Conservation (phyloP, 1,139 yeast species). For the Taphrina wiesneri region DNA sequence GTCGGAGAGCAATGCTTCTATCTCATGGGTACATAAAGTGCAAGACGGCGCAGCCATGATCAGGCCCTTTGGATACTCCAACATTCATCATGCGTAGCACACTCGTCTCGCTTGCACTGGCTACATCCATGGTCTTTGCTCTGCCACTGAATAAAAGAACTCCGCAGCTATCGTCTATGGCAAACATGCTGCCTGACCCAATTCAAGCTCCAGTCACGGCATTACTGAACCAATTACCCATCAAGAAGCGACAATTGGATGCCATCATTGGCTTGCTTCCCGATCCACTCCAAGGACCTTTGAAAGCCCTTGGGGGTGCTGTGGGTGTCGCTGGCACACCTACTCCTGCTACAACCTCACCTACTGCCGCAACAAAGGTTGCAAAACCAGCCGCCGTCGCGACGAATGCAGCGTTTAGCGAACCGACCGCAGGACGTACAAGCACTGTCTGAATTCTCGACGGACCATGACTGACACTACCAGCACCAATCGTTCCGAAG, state of each 20-base stretch:
- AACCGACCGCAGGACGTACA: background rate
- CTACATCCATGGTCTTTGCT: background rate
- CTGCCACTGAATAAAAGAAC: background rate
- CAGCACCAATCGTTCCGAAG: background rate
- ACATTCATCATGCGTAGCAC: background rate
- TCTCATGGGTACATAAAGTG: no score
- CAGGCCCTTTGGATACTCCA: background rate
- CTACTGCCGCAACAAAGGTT: background rate
- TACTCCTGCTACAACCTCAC: background rate
- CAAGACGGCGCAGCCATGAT: no score
- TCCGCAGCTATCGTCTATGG: background rate
- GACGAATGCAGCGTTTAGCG: background rate
- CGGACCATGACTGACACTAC: background rate
- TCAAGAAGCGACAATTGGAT: background rate
- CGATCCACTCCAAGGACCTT: background rate
- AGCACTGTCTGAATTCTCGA: background rate
- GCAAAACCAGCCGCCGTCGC: background rate
- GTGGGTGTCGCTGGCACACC: background rate
- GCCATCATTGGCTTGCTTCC: background rate
- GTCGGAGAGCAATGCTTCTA: no score
- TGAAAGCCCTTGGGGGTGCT: background rate
- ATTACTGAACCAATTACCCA: background rate
- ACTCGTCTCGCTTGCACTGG: background rate
- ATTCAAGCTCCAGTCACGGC: background rate
- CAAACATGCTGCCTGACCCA: conserved; percentile 4